These are phyloP conservation scores for Triticum turgidum DNA, from an alignment of 176 grass and related monocot genomes.

Conservation along the genomic window DNA sequence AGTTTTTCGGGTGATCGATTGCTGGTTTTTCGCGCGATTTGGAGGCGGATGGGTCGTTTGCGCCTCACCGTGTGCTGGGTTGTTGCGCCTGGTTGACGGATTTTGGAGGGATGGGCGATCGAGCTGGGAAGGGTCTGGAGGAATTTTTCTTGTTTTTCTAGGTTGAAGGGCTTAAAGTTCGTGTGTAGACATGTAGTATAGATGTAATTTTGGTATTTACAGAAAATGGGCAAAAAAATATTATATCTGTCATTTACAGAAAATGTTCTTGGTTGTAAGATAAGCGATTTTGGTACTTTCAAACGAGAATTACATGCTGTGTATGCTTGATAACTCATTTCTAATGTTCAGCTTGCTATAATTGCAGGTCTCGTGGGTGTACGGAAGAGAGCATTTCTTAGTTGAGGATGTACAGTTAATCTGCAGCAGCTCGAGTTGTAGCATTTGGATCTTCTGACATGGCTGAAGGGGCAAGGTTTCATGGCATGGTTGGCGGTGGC, in stretches of 20 bases:
- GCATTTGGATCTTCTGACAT: conserved; percentile 30
- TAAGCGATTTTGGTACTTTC: background rate
- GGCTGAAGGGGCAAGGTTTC: conserved; percentile 55
- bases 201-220: background rate
- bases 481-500: conserved; percentile 46
- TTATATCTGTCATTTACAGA: background rate
- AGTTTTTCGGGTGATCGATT: background rate
- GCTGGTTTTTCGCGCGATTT: background rate
- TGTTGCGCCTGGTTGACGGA: background rate
- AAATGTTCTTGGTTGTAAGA: conserved; percentile 1
- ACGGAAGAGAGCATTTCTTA: conserved; percentile 21
- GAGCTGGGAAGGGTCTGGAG: conserved; percentile 9
- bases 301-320: background rate
- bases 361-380: conserved; percentile 14
- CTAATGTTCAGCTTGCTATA: background rate
- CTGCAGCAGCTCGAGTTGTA: conserved; percentile 14
- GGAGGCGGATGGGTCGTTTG: background rate
- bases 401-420: conserved; percentile 15
- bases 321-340: background rate
- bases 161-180: background rate
- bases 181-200: background rate
- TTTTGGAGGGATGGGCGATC: conserved; percentile 3
- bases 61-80: background rate
- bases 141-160: background rate
- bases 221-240: background rate